Percentiles rank a stretch among this genome's conserved stretches.
phyloP scores from a whole-genome alignment of 768 basidiomycete genomes.

The Mycena belliarum region DNA sequence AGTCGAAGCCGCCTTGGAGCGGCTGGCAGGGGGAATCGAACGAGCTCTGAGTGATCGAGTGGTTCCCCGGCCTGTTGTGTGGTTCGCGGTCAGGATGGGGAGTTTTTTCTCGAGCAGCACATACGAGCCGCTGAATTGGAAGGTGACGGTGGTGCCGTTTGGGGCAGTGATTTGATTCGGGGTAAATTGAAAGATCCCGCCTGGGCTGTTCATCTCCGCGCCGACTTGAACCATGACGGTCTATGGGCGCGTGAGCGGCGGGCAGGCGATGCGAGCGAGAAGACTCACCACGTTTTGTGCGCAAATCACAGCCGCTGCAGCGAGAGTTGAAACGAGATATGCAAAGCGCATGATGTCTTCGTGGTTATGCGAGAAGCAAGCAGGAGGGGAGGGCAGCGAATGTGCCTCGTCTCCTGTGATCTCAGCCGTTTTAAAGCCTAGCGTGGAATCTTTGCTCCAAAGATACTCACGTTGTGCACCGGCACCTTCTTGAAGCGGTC shows the following conservation, averaged over 20 bases:
- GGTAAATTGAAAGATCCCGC: constrained; percentile 45
- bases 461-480: neutral
- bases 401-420: neutral
- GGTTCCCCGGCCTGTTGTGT: constrained; percentile 45
- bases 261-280: neutral
- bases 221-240: constrained; percentile 20
- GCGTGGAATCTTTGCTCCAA: neutral
- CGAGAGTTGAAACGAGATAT: neutral
- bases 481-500: neutral
- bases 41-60: constrained; percentile 53
- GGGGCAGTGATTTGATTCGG: constrained; percentile 43
- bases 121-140: constrained; percentile 51
- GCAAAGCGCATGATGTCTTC: constrained; percentile 4
- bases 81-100: constrained; percentile 8
- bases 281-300: constrained; percentile 19
- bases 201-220: constrained; percentile 7
- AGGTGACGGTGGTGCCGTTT: constrained; percentile 29
- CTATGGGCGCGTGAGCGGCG: neutral
- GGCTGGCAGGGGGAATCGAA: constrained; percentile 49
- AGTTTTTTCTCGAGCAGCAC: too few species aligned
- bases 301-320: constrained; percentile 9
- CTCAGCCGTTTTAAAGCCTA: neutral
- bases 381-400: neutral
- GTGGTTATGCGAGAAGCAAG: neutral
- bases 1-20: constrained; percentile 51